phyloP scores from a whole-genome alignment of 2,329 filamentous ascomycete species.

The Talaromyces sp. region DNA sequence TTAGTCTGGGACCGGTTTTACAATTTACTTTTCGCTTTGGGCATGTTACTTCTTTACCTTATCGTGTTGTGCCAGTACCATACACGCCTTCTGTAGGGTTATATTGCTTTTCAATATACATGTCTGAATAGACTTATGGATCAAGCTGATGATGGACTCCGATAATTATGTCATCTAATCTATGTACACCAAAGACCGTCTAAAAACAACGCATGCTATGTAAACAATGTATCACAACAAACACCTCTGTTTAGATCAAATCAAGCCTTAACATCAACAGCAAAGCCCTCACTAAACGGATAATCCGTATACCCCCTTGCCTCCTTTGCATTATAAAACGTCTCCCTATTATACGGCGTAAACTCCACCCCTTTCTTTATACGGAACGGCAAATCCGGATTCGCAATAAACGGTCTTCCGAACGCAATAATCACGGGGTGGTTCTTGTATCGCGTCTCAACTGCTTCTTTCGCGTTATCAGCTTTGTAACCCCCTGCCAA shows the following conservation, averaged over 20 bases:
- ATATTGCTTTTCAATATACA: background rate
- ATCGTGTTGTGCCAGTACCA: background rate
- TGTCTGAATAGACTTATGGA: slow-evolving; percentile 4
- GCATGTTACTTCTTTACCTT: background rate
- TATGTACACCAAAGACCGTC: background rate
- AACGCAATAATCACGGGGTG: slow-evolving; percentile 31
- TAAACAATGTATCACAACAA: background rate
- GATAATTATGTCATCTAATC: background rate
- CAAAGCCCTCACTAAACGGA: slow-evolving; percentile 34
- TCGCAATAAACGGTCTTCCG: slow-evolving; percentile 31
- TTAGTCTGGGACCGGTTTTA: background rate
- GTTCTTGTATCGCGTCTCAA: slow-evolving; percentile 23
- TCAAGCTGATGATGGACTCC: background rate
- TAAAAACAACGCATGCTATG: background rate
- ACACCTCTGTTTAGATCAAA: too few species aligned
- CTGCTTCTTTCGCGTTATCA: background rate
- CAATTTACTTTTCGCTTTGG: background rate
- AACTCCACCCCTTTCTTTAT: slow-evolving; percentile 24
- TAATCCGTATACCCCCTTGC: slow-evolving; percentile 32
- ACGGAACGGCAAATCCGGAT: slow-evolving; percentile 29
- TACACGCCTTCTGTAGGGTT: background rate
- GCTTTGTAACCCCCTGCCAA: slow-evolving; percentile 9
- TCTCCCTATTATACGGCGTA: slow-evolving; percentile 23
- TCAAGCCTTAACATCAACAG: slow-evolving; percentile 3
- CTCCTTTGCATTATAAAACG: slow-evolving; percentile 23